These are phyloP conservation scores for Dictyostelium firmibasis DNA, from an alignment of 78 protist genomes.

Conservation along the genomic window DNA sequence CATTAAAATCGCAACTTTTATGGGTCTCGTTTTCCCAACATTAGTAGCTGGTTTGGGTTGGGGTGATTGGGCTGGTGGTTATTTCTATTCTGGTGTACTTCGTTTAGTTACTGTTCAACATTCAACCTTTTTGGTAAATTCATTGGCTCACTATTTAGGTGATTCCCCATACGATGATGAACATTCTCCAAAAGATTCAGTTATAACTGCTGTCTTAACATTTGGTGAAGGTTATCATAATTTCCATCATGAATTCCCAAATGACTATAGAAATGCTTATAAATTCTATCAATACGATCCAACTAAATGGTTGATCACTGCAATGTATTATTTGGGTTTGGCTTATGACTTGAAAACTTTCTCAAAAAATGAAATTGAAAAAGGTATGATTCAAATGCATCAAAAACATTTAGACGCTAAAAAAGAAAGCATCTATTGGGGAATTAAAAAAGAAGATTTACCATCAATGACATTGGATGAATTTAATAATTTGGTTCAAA, in stretches of 20 bases:
- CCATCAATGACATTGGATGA: slow-evolving; percentile 61
- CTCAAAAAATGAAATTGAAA: slow-evolving; percentile 74
- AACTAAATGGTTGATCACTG: slow-evolving; percentile 88
- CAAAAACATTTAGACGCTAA: background rate
- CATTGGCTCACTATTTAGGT: slow-evolving; percentile 90
- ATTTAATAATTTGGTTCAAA: background rate
- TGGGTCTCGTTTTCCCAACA: slow-evolving; percentile 81
- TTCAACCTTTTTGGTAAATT: slow-evolving; percentile 90
- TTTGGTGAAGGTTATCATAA: slow-evolving; percentile 96
- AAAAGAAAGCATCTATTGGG: slow-evolving; percentile 52
- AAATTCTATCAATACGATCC: slow-evolving; percentile 87
- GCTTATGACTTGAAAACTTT: slow-evolving; percentile 63
- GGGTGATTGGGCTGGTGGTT: slow-evolving; percentile 89
- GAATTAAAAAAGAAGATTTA: slow-evolving; percentile 27
- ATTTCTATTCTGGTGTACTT: slow-evolving; percentile 75
- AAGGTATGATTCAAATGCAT: slow-evolving; percentile 80
- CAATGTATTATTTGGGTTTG: slow-evolving; percentile 59
- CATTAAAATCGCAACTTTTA: slow-evolving; percentile 46
- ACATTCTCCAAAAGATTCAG: slow-evolving; percentile 75
- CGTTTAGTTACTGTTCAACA: slow-evolving; percentile 85
- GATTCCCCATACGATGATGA: slow-evolving; percentile 75
- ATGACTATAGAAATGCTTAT: slow-evolving; percentile 91
- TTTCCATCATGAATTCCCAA: slow-evolving; percentile 94
- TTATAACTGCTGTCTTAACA: slow-evolving; percentile 87
- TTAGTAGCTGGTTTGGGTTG: slow-evolving; percentile 79